Percentiles rank a stretch among this genome's conserved stretches.
These are phyloP conservation scores for Plantago major DNA, from an alignment of 257 asterid genomes.

Conservation along the genomic window DNA sequence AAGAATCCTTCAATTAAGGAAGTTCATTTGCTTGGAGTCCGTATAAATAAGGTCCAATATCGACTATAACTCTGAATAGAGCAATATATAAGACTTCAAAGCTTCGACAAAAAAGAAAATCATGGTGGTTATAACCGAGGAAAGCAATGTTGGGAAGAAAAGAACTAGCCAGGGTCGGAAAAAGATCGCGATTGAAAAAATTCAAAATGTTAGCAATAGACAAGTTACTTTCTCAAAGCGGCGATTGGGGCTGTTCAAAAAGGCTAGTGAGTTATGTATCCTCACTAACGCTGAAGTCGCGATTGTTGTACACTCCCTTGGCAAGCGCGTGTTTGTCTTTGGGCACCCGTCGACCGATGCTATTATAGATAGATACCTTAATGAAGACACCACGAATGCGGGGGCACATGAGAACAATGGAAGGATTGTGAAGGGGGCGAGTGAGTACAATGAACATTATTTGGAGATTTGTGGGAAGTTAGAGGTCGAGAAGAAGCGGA, in stretches of 20 bases:
- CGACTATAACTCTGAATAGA: no score
- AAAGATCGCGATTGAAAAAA: slow-evolving; percentile 42
- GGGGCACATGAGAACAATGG: neutral
- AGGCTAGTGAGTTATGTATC: slow-evolving; percentile 40
- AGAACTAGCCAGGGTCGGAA: slow-evolving; percentile 32
- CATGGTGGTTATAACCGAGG: no score
- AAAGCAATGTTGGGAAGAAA: slow-evolving; percentile 4
- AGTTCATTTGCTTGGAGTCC: no score
- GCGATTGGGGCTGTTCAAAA: slow-evolving; percentile 40
- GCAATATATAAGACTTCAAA: no score
- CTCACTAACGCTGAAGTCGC: slow-evolving; percentile 35
- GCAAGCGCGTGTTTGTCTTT: slow-evolving; percentile 33
- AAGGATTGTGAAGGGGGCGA: neutral
- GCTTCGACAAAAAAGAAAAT: no score
- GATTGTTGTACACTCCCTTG: slow-evolving; percentile 34
- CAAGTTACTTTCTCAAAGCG: slow-evolving; percentile 48
- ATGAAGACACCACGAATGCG: neutral
- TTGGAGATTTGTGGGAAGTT: slow-evolving; percentile 20
- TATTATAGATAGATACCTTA: slow-evolving; percentile 29
- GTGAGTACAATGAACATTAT: slow-evolving; percentile 32
- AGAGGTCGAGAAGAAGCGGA: slow-evolving; percentile 36
- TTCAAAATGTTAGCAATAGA: slow-evolving; percentile 28
- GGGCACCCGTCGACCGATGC: slow-evolving; percentile 30
- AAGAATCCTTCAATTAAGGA: no score
- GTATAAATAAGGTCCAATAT: no score